These are phyloP conservation scores for Mycena vulgaris DNA, from an alignment of 768 basidiomycete genomes.

Conservation along the genomic window DNA sequence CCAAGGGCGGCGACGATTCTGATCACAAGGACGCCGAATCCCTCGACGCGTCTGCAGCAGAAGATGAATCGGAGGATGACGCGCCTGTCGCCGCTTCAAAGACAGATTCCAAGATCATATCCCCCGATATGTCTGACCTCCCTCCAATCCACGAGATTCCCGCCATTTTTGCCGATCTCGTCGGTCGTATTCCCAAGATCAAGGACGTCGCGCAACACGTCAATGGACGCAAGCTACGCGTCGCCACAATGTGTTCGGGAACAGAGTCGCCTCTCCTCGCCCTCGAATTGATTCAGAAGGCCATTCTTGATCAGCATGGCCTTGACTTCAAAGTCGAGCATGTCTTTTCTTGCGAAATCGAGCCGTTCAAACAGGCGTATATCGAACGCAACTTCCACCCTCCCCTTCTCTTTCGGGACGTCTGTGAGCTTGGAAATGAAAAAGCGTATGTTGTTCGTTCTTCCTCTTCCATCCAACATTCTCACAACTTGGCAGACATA, in stretches of 20 bases:
- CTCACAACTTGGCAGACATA: constrained; percentile 69
- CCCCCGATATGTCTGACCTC: constrained; percentile 74
- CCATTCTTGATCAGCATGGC: constrained; percentile 77
- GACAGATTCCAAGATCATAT: constrained; percentile 56
- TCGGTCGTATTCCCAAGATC: constrained; percentile 76
- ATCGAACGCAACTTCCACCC: constrained; percentile 97
- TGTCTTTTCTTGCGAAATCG: constrained; percentile 97
- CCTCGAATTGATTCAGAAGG: constrained; percentile 85
- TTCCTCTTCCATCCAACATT: constrained; percentile 19
- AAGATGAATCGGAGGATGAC: constrained; percentile 51
- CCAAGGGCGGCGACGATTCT: constrained; percentile 48
- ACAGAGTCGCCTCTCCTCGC: constrained; percentile 96
- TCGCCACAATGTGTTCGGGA: constrained; percentile 98
- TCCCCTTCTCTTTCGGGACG: constrained; percentile 93
- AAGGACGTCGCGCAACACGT: constrained; percentile 76
- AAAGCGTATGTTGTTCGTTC: constrained; percentile 68
- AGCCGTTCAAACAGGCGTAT: constrained; percentile 97
- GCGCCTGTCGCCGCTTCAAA: constrained; percentile 41
- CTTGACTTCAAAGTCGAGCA: constrained; percentile 84
- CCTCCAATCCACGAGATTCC: constrained; percentile 84
- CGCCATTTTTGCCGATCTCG: constrained; percentile 83
- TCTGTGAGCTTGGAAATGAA: constrained; percentile 86
- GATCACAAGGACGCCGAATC: constrained; percentile 34
- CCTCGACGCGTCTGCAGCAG: constrained; percentile 48
- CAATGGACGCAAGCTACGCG: constrained; percentile 86